A percentile compares a stretch with the other conserved stretches of the same genome.
Evolutionary conservation across 1,284 basidiomycete genomes (phyloP).

Genomic region (Pulchroboletus neoregius): DNA sequence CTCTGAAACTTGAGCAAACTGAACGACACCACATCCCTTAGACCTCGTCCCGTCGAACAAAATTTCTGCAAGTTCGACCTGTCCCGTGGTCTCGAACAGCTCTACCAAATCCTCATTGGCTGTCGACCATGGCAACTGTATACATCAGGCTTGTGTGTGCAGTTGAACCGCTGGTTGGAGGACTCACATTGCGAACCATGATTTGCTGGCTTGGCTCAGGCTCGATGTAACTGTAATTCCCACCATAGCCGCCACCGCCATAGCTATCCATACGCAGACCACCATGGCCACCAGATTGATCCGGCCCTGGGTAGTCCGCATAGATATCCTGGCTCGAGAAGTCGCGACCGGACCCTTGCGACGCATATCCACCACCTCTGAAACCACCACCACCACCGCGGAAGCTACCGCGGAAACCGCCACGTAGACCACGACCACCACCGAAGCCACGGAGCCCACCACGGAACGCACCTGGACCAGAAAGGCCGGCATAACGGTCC

Average conservation of each 20-base stretch:
- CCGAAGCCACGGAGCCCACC: slow-evolving; percentile 53
- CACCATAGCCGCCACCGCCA: slow-evolving; percentile 34
- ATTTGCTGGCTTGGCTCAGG: slow-evolving; percentile 93
- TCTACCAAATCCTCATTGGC: slow-evolving; percentile 99
- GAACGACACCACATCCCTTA: slow-evolving; percentile 92
- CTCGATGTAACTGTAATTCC: slow-evolving; percentile 36
- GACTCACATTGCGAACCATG: slow-evolving; percentile 91
- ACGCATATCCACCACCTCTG: slow-evolving; percentile 54
- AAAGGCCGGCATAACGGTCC: slow-evolving; percentile 86
- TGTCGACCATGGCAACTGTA: slow-evolving; percentile 93
- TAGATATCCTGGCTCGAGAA: slow-evolving; percentile 78
- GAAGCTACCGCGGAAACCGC: slow-evolving; percentile 57
- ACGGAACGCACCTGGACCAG: slow-evolving; percentile 61
- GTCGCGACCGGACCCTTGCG: slow-evolving; percentile 58
- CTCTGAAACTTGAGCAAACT: slow-evolving; percentile 85
- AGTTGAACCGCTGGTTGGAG: background rate
- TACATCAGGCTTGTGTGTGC: background rate
- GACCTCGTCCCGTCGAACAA: slow-evolving; percentile 86
- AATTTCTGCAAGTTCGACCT: slow-evolving; percentile 92
- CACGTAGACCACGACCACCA: slow-evolving; percentile 41
- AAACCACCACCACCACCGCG: slow-evolving; percentile 37
- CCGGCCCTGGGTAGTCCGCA: slow-evolving; percentile 78
- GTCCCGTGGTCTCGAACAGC: slow-evolving; percentile 95
- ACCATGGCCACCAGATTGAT: slow-evolving; percentile 51
- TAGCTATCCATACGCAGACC: slow-evolving; percentile 50